These are phyloP conservation scores for Colletotrichum viniferum DNA, from an alignment of 2,329 filamentous ascomycete species.

Conservation along the genomic window DNA sequence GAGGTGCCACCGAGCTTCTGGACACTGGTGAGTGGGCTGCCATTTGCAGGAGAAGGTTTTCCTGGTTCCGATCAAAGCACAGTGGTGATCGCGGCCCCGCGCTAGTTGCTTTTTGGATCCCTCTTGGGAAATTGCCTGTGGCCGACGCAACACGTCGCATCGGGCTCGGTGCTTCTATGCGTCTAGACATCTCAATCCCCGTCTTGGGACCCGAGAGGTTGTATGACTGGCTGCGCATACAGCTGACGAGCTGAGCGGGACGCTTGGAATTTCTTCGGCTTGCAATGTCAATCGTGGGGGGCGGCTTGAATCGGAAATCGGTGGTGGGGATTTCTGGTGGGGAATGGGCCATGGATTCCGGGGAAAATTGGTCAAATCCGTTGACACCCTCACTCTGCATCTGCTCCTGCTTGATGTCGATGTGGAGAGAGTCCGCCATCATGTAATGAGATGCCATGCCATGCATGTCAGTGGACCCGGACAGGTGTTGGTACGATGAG, in stretches of 20 bases:
- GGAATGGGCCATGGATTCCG: constrained; percentile 31
- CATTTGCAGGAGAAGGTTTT: constrained; percentile 46
- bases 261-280: constrained; percentile 55
- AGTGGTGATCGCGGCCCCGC: constrained; percentile 47
- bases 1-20: constrained; percentile 48
- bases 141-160: constrained; percentile 61
- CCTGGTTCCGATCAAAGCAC: constrained; percentile 48
- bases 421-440: constrained; percentile 5
- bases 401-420: constrained; percentile 24
- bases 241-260: constrained; percentile 51
- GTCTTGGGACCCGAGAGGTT: constrained; percentile 45
- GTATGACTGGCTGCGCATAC: constrained; percentile 48
- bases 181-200: constrained; percentile 49
- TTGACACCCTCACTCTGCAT: constrained; percentile 7
- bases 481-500: constrained; percentile 13
- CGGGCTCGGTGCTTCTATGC: constrained; percentile 48
- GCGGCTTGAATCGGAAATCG: constrained; percentile 49
- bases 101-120: constrained; percentile 43
- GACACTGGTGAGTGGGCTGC: constrained; percentile 44
- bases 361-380: constrained; percentile 32
- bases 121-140: constrained; percentile 43
- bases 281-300: constrained; percentile 58
- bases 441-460: neutral
- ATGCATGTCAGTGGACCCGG: constrained; percentile 1
- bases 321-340: constrained; percentile 27